Evolutionary conservation across 805 yeast species (phyloP).

Genomic region (Lachancea quebecensis): DNA sequence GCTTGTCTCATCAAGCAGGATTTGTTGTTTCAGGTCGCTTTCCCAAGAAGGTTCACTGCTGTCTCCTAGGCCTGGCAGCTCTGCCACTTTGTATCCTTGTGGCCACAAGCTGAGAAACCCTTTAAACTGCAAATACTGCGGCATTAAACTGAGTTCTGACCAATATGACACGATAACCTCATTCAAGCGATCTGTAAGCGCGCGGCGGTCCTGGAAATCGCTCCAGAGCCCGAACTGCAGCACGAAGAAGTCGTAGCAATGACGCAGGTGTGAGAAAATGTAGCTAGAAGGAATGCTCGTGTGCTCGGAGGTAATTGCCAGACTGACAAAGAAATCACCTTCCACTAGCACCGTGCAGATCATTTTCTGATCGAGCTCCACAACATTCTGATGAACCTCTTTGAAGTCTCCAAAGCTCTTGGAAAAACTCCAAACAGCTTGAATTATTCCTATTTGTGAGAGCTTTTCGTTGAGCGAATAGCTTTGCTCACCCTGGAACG

Average conservation of each 20-base stretch:
- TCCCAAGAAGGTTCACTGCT: slow-evolving; percentile 20
- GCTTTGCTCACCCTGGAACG: slow-evolving; percentile 14
- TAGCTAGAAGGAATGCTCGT: slow-evolving; percentile 24
- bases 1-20: slow-evolving; percentile 24
- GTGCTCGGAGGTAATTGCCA: slow-evolving; percentile 18
- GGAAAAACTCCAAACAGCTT: slow-evolving; percentile 33
- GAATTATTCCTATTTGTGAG: slow-evolving; percentile 37
- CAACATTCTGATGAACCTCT: slow-evolving; percentile 12
- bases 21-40: slow-evolving; percentile 19
- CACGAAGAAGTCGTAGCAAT: slow-evolving; percentile 23
- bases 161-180: slow-evolving; percentile 29
- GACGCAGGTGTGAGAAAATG: slow-evolving; percentile 21
- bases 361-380: slow-evolving; percentile 27
- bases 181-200: slow-evolving; percentile 25
- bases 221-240: slow-evolving; percentile 21
- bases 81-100: slow-evolving; percentile 20
- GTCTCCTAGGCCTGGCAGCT: slow-evolving; percentile 8
- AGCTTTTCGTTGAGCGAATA: slow-evolving; percentile 28
- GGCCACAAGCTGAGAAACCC: slow-evolving; percentile 23
- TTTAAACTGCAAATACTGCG: slow-evolving; percentile 17
- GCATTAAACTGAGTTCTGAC: slow-evolving; percentile 24
- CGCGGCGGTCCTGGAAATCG: slow-evolving; percentile 20
- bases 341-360: slow-evolving; percentile 29
- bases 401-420: slow-evolving; percentile 12
- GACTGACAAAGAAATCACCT: slow-evolving; percentile 21